Evolutionary conservation across 2,329 filamentous ascomycete genomes (phyloP).

Genomic region (Dactylellina haptotyla): DNA sequence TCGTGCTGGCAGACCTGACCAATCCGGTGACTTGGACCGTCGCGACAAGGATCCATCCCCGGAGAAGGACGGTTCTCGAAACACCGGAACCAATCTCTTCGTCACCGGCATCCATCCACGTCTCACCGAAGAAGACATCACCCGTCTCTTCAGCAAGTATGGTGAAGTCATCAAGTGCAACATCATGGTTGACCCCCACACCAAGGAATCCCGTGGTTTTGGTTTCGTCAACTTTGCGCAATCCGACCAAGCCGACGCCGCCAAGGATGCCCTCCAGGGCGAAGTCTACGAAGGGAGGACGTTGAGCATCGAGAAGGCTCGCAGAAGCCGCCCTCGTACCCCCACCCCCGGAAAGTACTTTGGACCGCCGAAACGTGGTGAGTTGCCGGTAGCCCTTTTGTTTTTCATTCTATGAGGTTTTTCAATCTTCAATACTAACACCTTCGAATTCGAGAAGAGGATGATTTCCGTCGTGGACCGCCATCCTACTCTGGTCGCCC

Average conservation of each 20-base stretch:
- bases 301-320: conserved; percentile 98
- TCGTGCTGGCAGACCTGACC: conserved; percentile 53
- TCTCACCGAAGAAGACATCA: conserved; percentile 87
- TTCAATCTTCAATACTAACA: conserved; percentile 61
- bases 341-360: conserved; percentile 99
- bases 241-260: conserved; percentile 92
- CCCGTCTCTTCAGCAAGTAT: conserved; percentile 97
- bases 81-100: conserved; percentile 97
- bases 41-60: conserved; percentile 56
- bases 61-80: conserved; percentile 80
- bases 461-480: conserved; percentile 67
- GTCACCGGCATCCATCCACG: conserved; percentile 97
- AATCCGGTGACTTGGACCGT: conserved; percentile 59
- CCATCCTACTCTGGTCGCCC: conserved; percentile 61
- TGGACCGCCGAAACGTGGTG: conserved; percentile 95
- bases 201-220: conserved; percentile 97
- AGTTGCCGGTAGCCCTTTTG: no score
- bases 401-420: no score
- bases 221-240: conserved; percentile 99
- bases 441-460: conserved; percentile 56
- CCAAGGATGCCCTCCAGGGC: conserved; percentile 93
- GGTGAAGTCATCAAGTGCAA: conserved; percentile 99
- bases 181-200: conserved; percentile 99
- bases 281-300: conserved; percentile 95
- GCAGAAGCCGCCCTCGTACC: conserved; percentile 90